These are phyloP conservation scores for Phytophthora podocarpi DNA, from an alignment of 352 stramenopile genomes.

Conservation along the genomic window DNA sequence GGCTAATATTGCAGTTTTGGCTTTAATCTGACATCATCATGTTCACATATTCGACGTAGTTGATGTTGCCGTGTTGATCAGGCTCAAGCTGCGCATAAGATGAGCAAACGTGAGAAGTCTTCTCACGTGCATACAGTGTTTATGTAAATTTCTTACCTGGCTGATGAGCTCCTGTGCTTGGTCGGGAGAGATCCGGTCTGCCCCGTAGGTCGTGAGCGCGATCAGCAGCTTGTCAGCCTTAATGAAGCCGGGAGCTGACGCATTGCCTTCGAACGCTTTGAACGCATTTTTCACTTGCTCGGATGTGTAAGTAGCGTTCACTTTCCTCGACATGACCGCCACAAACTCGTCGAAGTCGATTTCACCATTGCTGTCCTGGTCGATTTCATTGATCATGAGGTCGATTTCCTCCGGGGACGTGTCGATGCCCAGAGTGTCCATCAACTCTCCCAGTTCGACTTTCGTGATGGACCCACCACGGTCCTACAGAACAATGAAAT, in stretches of 20 bases:
- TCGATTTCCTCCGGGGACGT: constrained; percentile 93
- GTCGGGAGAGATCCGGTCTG: constrained; percentile 89
- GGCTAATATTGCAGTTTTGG: not conserved
- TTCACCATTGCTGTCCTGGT: constrained; percentile 94
- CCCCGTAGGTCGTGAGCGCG: constrained; percentile 89
- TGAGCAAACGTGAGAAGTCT: not conserved
- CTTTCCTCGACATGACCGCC: constrained; percentile 94
- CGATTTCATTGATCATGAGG: constrained; percentile 96
- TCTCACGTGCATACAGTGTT: not conserved
- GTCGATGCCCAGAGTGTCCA: constrained; percentile 95
- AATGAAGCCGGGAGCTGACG: constrained; percentile 70
- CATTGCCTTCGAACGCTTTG: constrained; percentile 71
- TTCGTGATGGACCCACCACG: constrained; percentile 94
- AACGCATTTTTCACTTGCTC: constrained; percentile 94
- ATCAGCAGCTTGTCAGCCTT: constrained; percentile 87
- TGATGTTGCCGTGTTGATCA: constrained; percentile 92
- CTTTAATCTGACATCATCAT: constrained; percentile 94
- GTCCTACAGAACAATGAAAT: constrained; percentile 56
- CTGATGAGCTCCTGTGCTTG: constrained; percentile 93
- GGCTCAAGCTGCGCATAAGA: constrained; percentile 79
- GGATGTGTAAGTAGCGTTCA: constrained; percentile 93
- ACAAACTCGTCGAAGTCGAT: constrained; percentile 97
- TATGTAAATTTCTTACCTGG: constrained; percentile 50
- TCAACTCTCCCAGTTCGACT: constrained; percentile 92
- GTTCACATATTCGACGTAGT: constrained; percentile 95